phyloP scores from a whole-genome alignment of 2,329 filamentous ascomycete species.

The Fusarium heterosporum region DNA sequence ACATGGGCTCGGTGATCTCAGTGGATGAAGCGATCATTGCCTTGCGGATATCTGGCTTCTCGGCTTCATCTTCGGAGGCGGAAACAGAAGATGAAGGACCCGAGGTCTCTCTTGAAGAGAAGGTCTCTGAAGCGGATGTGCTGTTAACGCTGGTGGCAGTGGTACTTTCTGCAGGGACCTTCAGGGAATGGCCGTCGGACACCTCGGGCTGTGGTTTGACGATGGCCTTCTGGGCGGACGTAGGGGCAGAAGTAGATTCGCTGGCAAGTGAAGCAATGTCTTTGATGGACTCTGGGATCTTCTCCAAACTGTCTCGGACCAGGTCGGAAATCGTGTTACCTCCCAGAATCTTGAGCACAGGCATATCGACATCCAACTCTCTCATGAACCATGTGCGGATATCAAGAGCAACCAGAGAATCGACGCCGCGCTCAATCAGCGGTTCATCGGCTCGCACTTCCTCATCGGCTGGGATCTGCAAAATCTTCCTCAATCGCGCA shows the following conservation, averaged over 20 bases:
- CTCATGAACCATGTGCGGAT: slow-evolving; percentile 63
- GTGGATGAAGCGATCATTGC: too few species aligned
- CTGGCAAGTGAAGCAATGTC: not conserved
- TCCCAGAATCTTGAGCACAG: slow-evolving; percentile 55
- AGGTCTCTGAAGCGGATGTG: too few species aligned
- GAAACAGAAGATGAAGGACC: too few species aligned
- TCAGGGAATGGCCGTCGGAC: too few species aligned
- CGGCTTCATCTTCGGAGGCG: too few species aligned
- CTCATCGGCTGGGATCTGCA: not conserved
- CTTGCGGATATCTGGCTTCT: too few species aligned
- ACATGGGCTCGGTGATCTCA: slow-evolving; percentile 44
- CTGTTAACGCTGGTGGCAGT: too few species aligned
- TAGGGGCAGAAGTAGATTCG: too few species aligned
- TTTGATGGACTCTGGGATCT: not conserved
- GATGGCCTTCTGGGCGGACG: too few species aligned
- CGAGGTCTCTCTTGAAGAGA: too few species aligned
- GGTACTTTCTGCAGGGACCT: too few species aligned
- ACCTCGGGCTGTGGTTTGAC: too few species aligned
- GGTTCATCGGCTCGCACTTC: not conserved
- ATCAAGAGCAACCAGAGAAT: slow-evolving; percentile 24
- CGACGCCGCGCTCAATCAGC: not conserved
- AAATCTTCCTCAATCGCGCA: not conserved
- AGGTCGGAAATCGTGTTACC: not conserved
- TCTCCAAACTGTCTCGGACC: not conserved
- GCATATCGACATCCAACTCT: slow-evolving; percentile 57